Base-by-base conservation (phyloP, 108 stramenopile genomes). In the Cyclotella cryptica region DNA sequence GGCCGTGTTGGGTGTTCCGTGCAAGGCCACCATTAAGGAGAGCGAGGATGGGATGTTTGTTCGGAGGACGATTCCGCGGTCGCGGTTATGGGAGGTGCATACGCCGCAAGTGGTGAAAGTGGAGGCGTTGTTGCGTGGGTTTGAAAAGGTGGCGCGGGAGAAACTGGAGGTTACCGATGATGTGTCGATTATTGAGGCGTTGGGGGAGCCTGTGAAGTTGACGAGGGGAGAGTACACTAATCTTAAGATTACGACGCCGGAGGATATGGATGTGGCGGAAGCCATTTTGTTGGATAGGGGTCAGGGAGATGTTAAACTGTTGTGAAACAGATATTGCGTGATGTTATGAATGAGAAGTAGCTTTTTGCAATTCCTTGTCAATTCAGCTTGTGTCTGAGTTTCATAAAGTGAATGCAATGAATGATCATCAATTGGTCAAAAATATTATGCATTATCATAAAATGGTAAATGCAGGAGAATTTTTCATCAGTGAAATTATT, bases 1-100 rank as follows among this genome's bases (percentile, higher is more conserved):
- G 9, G 96, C 97, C 10, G 96, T 97, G 11, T 71, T 98, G 51
- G 97, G 96, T 18, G 97, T 98, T n/a, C 96, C 94, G 0, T 96
- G 96, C 88, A 98, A 98, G 78, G 96, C 96, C 3, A 98, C 97
- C 52, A 97, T 98, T 62, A 98, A 98, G 79, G 96, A 97, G 69
- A 88, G 86, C 27, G 94, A 85, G 10, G 96, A 97, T 60, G 90
- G 79, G 10, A 51, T 78, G 12, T 86, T 88, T 46, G 96, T 98
- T 12, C 54, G 70, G 47, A 59, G 93, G 68, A 98, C 97, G 29
- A 92, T 98, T 55, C 91, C 88, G 12, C 79, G 97, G 13, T 75
- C 87, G n/a, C 71, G 91, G 61, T 79, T 98, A 13, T 97, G 94
- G 94, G 97, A 98, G 64, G 96, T 97, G 11, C 96, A 97, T 75